A percentile compares a stretch with the other conserved stretches of the same genome.
Conservation (phyloP, 495 filamentous ascomycete genomes). For the Aspergillus ellipticus region DNA sequence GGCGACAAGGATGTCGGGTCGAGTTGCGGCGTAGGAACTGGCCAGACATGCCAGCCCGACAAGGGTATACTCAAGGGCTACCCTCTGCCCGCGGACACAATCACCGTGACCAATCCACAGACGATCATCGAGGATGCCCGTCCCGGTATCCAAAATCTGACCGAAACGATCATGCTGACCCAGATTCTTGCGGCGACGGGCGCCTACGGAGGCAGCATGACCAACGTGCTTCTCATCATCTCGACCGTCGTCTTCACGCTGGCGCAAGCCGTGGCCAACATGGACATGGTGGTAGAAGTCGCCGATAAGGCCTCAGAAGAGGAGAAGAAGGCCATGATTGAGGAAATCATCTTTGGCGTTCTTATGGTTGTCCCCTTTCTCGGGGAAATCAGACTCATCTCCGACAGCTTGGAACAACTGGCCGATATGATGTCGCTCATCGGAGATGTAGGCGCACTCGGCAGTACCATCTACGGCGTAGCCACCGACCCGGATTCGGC, state of each 20-base stretch:
- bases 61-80: not conserved
- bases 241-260: not conserved
- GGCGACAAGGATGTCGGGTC: not conserved
- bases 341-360: not conserved
- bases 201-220: not conserved
- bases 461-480: not conserved
- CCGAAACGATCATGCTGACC: not conserved
- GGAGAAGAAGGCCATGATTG: not conserved
- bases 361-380: not conserved
- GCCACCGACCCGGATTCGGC: not conserved
- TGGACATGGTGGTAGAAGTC: not conserved
- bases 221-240: not conserved
- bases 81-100: not conserved
- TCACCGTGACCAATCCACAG: not conserved
- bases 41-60: not conserved
- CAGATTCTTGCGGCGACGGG: not conserved
- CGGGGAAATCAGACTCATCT: not conserved
- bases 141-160: not conserved
- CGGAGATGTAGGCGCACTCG: not conserved
- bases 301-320: not conserved
- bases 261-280: not conserved
- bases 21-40: not conserved
- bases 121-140: not conserved
- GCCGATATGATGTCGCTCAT: slow-evolving; percentile 2
- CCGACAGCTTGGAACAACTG: not conserved